Conservation (phyloP, 179 eudicot genomes). For the Vitellaria paradoxa region DNA sequence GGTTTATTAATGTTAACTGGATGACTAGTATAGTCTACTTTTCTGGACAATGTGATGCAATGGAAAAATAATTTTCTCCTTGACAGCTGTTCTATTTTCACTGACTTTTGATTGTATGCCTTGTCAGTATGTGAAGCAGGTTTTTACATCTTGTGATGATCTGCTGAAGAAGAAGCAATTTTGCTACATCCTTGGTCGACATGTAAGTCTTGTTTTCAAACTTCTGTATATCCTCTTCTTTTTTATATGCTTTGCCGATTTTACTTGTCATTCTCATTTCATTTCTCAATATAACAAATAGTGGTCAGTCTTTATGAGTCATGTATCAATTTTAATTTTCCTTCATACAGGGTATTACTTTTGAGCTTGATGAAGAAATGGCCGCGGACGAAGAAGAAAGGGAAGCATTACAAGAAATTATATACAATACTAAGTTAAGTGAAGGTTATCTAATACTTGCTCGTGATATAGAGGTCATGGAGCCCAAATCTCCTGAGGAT, state of each 20-base stretch:
- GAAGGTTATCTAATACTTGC: conserved; percentile 98
- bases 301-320: too few species aligned
- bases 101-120: not conserved
- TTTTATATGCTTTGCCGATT: not conserved
- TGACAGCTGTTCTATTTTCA: not conserved
- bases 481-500: conserved; percentile 95
- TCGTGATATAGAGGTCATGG: conserved; percentile 99
- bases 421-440: conserved; percentile 76
- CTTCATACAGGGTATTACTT: not conserved
- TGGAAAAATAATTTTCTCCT: not conserved
- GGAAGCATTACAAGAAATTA: conserved; percentile 59
- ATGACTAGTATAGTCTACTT: too few species aligned
- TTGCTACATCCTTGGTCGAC: conserved; percentile 83
- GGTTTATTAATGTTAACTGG: too few species aligned
- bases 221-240: conserved; percentile 1
- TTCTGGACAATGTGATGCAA: not conserved
- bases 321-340: too few species aligned
- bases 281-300: not conserved
- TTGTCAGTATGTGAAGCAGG: conserved; percentile 71
- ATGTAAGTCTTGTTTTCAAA: conserved; percentile 43
- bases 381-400: not conserved
- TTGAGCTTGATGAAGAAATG: not conserved
- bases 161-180: conserved; percentile 62
- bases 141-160: conserved; percentile 62
- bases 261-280: not conserved